Conservation (phyloP, 1,139 yeast genomes). For the Saccharomycopsis hybrid region DNA sequence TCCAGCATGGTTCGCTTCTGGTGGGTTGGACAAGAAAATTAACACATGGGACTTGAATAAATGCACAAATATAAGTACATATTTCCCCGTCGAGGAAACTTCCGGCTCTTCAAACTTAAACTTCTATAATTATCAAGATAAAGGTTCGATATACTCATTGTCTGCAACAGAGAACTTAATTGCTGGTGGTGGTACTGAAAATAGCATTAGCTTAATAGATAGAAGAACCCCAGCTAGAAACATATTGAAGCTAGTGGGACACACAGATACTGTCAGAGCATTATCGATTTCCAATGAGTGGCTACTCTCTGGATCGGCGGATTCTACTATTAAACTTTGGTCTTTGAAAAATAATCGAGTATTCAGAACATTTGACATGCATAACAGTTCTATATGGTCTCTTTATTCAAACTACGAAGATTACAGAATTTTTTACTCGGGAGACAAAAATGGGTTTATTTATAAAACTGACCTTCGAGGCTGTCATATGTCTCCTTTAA, state of each 20-base stretch:
- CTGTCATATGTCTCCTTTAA: conserved; percentile 26
- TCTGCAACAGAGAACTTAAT: conserved; percentile 40
- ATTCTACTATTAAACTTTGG: conserved; percentile 77
- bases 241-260: conserved; percentile 60
- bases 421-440: conserved; percentile 61
- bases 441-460: conserved; percentile 72
- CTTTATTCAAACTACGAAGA: conserved; percentile 37
- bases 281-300: conserved; percentile 44
- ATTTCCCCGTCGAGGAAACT: conserved; percentile 16
- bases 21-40: conserved; percentile 73
- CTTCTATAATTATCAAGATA: conserved; percentile 27
- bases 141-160: conserved; percentile 58
- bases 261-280: conserved; percentile 71
- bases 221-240: conserved; percentile 33
- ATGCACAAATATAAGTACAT: conserved; percentile 27
- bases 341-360: conserved; percentile 62
- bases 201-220: conserved; percentile 57
- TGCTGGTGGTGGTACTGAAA: conserved; percentile 63
- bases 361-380: conserved; percentile 58
- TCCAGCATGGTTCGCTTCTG: conserved; percentile 48
- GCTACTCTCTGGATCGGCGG: conserved; percentile 79
- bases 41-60: conserved; percentile 64
- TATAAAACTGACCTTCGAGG: conserved; percentile 52
- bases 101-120: conserved; percentile 6
- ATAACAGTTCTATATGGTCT: conserved; percentile 70